These are phyloP conservation scores for Nyssa sinensis DNA, from an alignment of 148 eudicot species.

Conservation along the genomic window DNA sequence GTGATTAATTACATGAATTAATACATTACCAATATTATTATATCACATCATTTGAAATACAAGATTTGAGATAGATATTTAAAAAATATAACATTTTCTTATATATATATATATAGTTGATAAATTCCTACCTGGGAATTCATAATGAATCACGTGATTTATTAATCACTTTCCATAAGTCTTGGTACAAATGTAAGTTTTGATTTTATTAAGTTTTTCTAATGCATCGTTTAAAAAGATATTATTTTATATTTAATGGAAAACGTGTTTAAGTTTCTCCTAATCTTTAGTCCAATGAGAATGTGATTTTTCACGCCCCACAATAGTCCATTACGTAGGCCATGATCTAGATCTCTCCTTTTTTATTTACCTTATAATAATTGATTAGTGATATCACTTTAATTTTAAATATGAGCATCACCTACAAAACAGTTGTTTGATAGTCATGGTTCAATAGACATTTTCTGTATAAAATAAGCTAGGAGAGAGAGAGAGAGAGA, in stretches of 20 bases:
- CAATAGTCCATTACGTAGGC: not conserved
- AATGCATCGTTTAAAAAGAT: not conserved
- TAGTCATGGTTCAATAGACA: too few relatives aligned
- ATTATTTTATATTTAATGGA: too few relatives aligned
- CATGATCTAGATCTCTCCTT: not conserved
- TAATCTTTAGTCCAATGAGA: not conserved
- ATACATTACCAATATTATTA: too few relatives aligned
- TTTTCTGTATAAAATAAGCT: too few relatives aligned
- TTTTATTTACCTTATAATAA: too few relatives aligned
- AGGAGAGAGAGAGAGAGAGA: not conserved
- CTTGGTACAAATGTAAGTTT: not conserved
- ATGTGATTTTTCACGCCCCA: not conserved
- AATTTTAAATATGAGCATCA: not conserved
- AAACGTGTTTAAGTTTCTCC: not conserved
- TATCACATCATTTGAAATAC: too few relatives aligned
- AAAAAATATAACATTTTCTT: too few relatives aligned
- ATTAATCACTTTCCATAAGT: not conserved
- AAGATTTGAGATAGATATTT: too few relatives aligned
- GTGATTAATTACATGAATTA: too few relatives aligned
- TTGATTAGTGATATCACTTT: not conserved
- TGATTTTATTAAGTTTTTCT: too few relatives aligned
- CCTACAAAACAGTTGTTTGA: not conserved
- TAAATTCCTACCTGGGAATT: too few relatives aligned
- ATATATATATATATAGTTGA: too few relatives aligned
- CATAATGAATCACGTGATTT: not conserved